Conservation (phyloP, 495 filamentous ascomycete genomes). For the Pyrenopolyporus hunteri region DNA sequence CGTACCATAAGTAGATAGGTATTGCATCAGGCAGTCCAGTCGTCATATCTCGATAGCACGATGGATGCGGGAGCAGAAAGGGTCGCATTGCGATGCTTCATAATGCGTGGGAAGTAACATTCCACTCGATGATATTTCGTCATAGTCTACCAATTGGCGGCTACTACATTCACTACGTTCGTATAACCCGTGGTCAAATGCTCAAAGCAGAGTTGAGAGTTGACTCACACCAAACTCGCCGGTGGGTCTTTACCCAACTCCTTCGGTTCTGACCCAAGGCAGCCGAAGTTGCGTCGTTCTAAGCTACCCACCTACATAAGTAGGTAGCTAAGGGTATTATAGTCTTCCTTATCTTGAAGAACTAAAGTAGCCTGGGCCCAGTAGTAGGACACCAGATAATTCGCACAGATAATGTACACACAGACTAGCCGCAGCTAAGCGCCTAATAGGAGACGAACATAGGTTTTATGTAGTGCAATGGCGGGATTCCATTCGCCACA, state of each 20-base stretch:
- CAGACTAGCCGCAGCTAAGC: neutral
- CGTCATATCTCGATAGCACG: slow-evolving; percentile 32
- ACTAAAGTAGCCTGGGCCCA: neutral
- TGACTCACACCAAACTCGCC: slow-evolving; percentile 19
- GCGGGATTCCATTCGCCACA: neutral
- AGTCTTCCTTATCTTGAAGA: slow-evolving; percentile 1
- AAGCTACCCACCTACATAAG: too few species aligned
- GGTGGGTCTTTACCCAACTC: slow-evolving; percentile 18
- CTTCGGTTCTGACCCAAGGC: too few species aligned
- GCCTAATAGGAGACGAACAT: slow-evolving; percentile 8
- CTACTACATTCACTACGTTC: neutral
- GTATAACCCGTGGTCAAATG: slow-evolving; percentile 11
- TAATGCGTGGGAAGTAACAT: slow-evolving; percentile 26
- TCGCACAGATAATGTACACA: neutral
- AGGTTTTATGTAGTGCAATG: neutral
- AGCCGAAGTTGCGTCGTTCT: too few species aligned
- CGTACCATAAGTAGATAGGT: slow-evolving; percentile 20
- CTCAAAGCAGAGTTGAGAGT: slow-evolving; percentile 19
- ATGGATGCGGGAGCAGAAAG: slow-evolving; percentile 18
- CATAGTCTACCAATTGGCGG: slow-evolving; percentile 31
- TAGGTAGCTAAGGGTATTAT: too few species aligned
- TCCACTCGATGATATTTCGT: slow-evolving; percentile 26
- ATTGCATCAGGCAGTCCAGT: slow-evolving; percentile 18
- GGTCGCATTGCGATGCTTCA: slow-evolving; percentile 29
- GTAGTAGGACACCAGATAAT: neutral